Evolutionary conservation across 1,139 yeast genomes (phyloP).

Genomic region (Kodamaea sp.): DNA sequence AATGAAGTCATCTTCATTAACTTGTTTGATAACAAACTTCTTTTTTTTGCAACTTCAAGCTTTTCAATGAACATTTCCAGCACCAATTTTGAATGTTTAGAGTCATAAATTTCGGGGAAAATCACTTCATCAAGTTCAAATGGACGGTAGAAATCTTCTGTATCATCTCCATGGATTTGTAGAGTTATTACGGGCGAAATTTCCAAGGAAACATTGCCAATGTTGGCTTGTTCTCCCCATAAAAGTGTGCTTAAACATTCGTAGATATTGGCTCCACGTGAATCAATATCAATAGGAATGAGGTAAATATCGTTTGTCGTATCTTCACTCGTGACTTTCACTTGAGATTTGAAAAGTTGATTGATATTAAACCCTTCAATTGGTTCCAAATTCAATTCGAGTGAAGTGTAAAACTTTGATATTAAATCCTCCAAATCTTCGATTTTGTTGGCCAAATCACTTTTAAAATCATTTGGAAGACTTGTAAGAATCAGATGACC

Average conservation of each 20-base stretch:
- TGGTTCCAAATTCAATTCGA: constrained; percentile 14
- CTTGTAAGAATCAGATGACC: constrained; percentile 18
- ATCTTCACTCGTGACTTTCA: constrained; percentile 26
- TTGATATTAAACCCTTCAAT: constrained; percentile 10
- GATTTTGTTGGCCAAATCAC: constrained; percentile 18
- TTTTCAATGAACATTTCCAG: constrained; percentile 19
- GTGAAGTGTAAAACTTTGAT: constrained; percentile 21
- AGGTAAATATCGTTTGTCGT: constrained; percentile 25
- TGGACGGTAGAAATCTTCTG: constrained; percentile 13
- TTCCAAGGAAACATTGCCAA: constrained; percentile 29
- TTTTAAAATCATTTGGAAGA: constrained; percentile 24
- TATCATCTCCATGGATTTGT: constrained; percentile 27
- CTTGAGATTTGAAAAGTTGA: constrained; percentile 21
- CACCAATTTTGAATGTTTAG: constrained; percentile 18
- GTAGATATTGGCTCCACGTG: constrained; percentile 25
- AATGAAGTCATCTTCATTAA: constrained; percentile 32
- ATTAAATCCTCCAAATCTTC: constrained; percentile 34
- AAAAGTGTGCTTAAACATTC: constrained; percentile 35
- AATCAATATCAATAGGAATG: constrained; percentile 36
- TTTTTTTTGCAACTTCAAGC: constrained; percentile 12
- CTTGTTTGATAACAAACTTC: constrained; percentile 19
- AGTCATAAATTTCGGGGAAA: constrained; percentile 31
- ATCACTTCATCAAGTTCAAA: constrained; percentile 27
- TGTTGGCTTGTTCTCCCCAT: constrained; percentile 31
- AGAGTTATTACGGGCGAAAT: constrained; percentile 35